These are phyloP conservation scores for Tetramitus jugosus DNA, from an alignment of 208 protist genomes.

Conservation along the genomic window DNA sequence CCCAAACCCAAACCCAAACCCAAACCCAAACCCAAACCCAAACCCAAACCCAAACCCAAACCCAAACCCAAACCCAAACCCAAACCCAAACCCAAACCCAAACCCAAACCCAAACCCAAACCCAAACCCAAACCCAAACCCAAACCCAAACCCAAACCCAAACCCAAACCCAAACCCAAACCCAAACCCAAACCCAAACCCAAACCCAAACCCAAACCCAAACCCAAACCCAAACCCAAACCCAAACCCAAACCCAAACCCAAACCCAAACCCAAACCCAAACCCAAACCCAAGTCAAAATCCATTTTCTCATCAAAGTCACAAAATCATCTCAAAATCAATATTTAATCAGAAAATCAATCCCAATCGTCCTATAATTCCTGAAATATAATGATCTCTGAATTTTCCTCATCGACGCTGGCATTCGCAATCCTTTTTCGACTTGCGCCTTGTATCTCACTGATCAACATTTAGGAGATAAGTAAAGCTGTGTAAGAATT, in stretches of 20 bases:
- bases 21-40: constrained; percentile 45
- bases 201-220: constrained; percentile 39
- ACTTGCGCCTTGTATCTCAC: too few relatives aligned
- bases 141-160: constrained; percentile 41
- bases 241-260: constrained; percentile 30
- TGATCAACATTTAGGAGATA: too few relatives aligned
- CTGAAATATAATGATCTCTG: too few relatives aligned
- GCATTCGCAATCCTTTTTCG: too few relatives aligned
- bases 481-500: too few relatives aligned
- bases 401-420: too few relatives aligned
- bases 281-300: constrained; percentile 41
- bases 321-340: too few relatives aligned
- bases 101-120: constrained; percentile 21
- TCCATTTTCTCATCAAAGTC: too few relatives aligned
- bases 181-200: constrained; percentile 42
- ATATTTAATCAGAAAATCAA: constrained; percentile 43
- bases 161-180: constrained; percentile 44
- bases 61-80: constrained; percentile 37
- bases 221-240: constrained; percentile 40
- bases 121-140: constrained; percentile 40
- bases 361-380: constrained; percentile 40
- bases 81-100: constrained; percentile 45
- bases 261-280: constrained; percentile 41
- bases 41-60: constrained; percentile 44
- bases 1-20: constrained; percentile 40